A percentile compares a stretch with the other conserved stretches of the same genome.
Conservation (phyloP, 805 yeast species). For the Metschnikowia continentalis region DNA sequence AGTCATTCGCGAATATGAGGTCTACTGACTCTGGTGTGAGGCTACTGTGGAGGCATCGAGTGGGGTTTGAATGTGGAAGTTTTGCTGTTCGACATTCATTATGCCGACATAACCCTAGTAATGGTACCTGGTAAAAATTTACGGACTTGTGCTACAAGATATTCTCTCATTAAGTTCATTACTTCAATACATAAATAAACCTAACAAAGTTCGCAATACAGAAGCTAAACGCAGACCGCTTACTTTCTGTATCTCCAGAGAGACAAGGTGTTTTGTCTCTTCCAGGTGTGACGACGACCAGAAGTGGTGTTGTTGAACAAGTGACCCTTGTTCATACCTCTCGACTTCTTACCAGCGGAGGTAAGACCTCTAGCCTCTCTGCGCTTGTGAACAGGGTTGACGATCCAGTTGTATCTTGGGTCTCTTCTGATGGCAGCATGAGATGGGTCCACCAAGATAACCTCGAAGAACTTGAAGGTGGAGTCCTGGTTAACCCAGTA, state of each 20-base stretch:
- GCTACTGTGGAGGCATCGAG: too few relatives aligned
- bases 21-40: not conserved
- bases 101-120: too few relatives aligned
- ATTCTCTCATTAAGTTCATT: slow-evolving; percentile 7
- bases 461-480: slow-evolving; percentile 98
- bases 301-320: slow-evolving; percentile 95
- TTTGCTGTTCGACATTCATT: too few relatives aligned
- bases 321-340: slow-evolving; percentile 99
- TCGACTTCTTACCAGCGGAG: slow-evolving; percentile 95
- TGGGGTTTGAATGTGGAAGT: too few relatives aligned
- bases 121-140: too few relatives aligned
- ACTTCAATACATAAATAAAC: slow-evolving; percentile 12
- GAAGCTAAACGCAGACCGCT: slow-evolving; percentile 18
- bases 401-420: slow-evolving; percentile 99
- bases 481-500: slow-evolving; percentile 99
- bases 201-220: slow-evolving; percentile 5
- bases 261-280: slow-evolving; percentile 96
- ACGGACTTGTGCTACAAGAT: not conserved
- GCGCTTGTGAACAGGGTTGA: slow-evolving; percentile 99
- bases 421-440: slow-evolving; percentile 99
- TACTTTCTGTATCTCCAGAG: slow-evolving; percentile 99
- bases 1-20: slow-evolving; percentile 2
- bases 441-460: slow-evolving; percentile 93
- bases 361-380: slow-evolving; percentile 99
- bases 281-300: slow-evolving; percentile 99